phyloP scores from a whole-genome alignment of 2,329 filamentous ascomycete species.

The Diaporthe batatas region DNA sequence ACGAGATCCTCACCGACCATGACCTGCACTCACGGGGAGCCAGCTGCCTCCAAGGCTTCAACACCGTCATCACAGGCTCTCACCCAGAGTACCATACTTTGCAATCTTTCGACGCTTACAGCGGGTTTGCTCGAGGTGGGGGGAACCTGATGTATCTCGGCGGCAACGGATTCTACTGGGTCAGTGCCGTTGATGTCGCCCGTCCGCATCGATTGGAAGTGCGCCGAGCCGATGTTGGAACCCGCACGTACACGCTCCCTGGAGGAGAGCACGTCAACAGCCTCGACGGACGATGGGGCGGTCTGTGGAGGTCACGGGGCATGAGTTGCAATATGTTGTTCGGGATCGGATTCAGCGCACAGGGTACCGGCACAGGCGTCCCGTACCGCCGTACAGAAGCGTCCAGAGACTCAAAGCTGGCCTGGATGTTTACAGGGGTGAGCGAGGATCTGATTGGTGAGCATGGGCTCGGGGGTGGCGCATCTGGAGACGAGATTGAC shows the following conservation, averaged over 20 bases:
- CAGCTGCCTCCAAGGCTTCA: constrained; percentile 43
- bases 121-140: constrained; percentile 47
- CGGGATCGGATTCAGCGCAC: not conserved
- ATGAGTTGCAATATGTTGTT: not conserved
- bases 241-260: not conserved
- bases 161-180: constrained; percentile 1
- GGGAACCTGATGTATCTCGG: constrained; percentile 53
- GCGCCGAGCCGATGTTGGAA: not conserved
- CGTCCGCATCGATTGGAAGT: not conserved
- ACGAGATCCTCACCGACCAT: constrained; percentile 55
- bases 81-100: constrained; percentile 53
- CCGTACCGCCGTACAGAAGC: not conserved
- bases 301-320: not conserved
- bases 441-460: not conserved
- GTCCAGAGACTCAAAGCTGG: not conserved
- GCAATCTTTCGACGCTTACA: constrained; percentile 48
- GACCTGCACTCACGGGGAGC: constrained; percentile 48
- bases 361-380: not conserved
- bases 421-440: not conserved
- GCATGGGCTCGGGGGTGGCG: not conserved
- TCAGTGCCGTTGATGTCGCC: not conserved
- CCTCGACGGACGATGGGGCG: not conserved
- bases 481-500: not conserved
- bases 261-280: not conserved
- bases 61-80: constrained; percentile 49